phyloP scores from a whole-genome alignment of 768 basidiomycete genomes.

The Panaeolus papilionaceus region DNA sequence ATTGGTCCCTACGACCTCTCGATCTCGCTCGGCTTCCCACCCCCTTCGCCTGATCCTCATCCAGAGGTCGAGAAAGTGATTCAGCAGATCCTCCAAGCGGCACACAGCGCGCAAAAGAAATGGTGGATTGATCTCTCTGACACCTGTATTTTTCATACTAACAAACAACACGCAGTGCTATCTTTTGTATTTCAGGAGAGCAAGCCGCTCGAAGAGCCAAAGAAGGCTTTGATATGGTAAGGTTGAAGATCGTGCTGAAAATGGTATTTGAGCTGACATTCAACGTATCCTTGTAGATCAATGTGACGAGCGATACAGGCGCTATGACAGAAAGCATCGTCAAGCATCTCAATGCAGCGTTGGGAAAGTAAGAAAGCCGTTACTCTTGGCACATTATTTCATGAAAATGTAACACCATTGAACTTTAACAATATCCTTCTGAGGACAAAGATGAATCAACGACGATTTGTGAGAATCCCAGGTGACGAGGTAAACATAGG shows the following conservation, averaged over 20 bases:
- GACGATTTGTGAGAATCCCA: too few species aligned
- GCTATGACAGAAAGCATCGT: conserved; percentile 47
- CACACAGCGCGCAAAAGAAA: conserved; percentile 67
- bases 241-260: neutral
- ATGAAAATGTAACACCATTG: too few species aligned
- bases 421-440: too few species aligned
- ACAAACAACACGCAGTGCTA: conserved; percentile 24
- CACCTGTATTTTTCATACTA: too few species aligned
- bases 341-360: conserved; percentile 32
- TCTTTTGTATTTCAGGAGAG: conserved; percentile 34
- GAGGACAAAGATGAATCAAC: too few species aligned
- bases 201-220: conserved; percentile 33
- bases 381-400: too few species aligned
- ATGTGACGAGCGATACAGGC: conserved; percentile 50
- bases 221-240: conserved; percentile 39
- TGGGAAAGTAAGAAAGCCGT: conserved; percentile 5
- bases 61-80: conserved; percentile 68
- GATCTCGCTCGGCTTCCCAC: conserved; percentile 60
- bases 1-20: conserved; percentile 77
- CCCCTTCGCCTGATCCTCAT: conserved; percentile 69
- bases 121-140: conserved; percentile 45
- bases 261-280: neutral
- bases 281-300: conserved; percentile 44
- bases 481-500: too few species aligned
- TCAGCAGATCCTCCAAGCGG: conserved; percentile 53